Evolutionary conservation across 208 protist species (phyloP), one percentile per base, ranked within the genome.

Genomic region (Wallacemonas sp.): DNA sequence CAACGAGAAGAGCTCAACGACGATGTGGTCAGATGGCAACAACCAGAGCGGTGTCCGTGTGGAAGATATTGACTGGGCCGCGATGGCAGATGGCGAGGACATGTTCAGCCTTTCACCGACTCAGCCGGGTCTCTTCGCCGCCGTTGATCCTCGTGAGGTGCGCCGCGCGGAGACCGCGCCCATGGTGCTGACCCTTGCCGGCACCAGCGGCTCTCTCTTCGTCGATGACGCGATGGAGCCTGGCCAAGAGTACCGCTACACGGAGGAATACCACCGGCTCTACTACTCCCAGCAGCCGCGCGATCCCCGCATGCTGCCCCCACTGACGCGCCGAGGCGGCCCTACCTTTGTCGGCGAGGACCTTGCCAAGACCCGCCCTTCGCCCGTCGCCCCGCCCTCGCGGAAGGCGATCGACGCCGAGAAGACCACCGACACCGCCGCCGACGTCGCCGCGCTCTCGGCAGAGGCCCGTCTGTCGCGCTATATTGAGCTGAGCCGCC

Each of bases 251-350:
- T 94, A 94, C 77, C 84, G 84, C 61, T 91, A 90, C 80, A 86
- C 79, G 15, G 70, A 86, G 66, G 82, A 90, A 56, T 94, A 94
- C 72, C 88, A 91, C 63, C 60, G 42, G 8, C 56, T 85, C 22
- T 94, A 94, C 75, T 94, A 89, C 80, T 84, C 83, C 24, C 83
- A 86, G 66, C 84, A 71, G 39, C 88, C 88, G 14, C 81, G 88
- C 26, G 88, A 94, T 65, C 88, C 88, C 26, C 88, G 88, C 64
- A 88, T 91, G 88, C 79, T 83, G 56, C 80, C 79, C 9, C 88
- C 88, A 59, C 72, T 94, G 30, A 81, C 76, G 11, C 68, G 68
- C 44, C 71, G 68, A 36, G 68, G 68, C 44, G 64, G 61, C 22
- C 53, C 64, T 51, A 67, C 64, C 31, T 53, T 70, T 21, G n/a